A percentile compares a stretch with the other conserved stretches of the same genome.
phyloP scores from a whole-genome alignment of 805 yeast genomes.

The Candida nanaspora region DNA sequence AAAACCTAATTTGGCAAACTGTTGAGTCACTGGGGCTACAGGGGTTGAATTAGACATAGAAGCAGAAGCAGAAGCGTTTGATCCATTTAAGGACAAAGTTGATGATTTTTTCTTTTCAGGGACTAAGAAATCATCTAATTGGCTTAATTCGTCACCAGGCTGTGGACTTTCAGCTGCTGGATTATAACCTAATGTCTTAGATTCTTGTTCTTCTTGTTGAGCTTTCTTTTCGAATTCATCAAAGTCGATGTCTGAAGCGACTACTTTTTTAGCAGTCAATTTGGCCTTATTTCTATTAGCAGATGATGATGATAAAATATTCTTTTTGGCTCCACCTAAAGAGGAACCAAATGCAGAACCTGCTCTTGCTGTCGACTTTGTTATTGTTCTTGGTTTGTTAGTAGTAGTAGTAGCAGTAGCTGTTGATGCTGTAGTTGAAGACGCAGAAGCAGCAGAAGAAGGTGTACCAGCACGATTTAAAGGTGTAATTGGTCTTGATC shows the following conservation, averaged over 20 bases:
- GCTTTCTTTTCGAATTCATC: slow-evolving; percentile 72
- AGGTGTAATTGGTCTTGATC: slow-evolving; percentile 39
- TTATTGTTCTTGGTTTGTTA: slow-evolving; percentile 22
- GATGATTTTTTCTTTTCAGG: slow-evolving; percentile 4
- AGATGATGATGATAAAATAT: slow-evolving; percentile 33
- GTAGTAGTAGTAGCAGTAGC: slow-evolving; percentile 23
- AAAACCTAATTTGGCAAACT: slow-evolving; percentile 78
- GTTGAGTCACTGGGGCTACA: slow-evolving; percentile 46
- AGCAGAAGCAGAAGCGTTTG: slow-evolving; percentile 12
- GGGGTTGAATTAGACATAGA: slow-evolving; percentile 6
- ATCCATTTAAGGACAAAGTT: slow-evolving; percentile 2
- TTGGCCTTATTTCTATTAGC: slow-evolving; percentile 53
- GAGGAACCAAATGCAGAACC: slow-evolving; percentile 1
- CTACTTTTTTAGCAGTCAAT: slow-evolving; percentile 50
- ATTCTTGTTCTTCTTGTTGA: slow-evolving; percentile 70
- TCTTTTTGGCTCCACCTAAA: slow-evolving; percentile 17
- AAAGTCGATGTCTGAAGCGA: slow-evolving; percentile 43
- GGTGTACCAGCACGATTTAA: slow-evolving; percentile 7
- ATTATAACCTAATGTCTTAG: slow-evolving; percentile 45
- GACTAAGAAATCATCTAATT: slow-evolving; percentile 9
- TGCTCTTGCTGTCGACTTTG: slow-evolving; percentile 18
- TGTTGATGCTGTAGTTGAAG: slow-evolving; percentile 18
- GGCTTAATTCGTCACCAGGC: slow-evolving; percentile 2
- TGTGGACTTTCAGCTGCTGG: slow-evolving; percentile 24
- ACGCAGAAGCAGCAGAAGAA: slow-evolving; percentile 14